Percentiles rank a stretch among this genome's conserved stretches.
Evolutionary conservation across 495 filamentous ascomycete genomes (phyloP).

Genomic region (Schizothecium vesticola): DNA sequence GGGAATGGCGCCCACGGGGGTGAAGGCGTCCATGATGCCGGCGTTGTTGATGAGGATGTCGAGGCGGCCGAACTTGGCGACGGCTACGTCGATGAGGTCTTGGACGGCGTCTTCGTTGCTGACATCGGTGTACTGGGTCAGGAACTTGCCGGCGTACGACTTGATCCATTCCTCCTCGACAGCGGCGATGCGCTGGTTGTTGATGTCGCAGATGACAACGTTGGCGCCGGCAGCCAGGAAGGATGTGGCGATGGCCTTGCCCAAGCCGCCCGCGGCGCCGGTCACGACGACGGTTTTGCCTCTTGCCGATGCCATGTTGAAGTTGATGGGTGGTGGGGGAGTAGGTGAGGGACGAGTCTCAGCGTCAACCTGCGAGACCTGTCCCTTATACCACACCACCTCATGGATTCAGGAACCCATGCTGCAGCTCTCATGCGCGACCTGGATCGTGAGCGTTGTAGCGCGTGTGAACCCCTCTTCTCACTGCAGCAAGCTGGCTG

Average conservation of each 20-base stretch:
- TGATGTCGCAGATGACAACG: constrained; percentile 43
- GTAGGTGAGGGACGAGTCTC: not conserved
- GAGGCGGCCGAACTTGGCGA: constrained; percentile 37
- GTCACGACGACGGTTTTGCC: constrained; percentile 42
- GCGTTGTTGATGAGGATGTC: constrained; percentile 51
- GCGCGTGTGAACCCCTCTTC: not conserved
- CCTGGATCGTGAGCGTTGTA: not conserved
- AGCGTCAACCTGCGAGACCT: not conserved
- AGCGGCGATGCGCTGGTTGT: constrained; percentile 34
- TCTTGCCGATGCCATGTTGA: constrained; percentile 19
- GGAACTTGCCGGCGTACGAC: constrained; percentile 23
- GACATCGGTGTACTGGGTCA: constrained; percentile 31
- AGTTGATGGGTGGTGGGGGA: too few relatives aligned
- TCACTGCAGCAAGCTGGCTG: not conserved
- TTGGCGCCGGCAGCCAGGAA: constrained; percentile 39
- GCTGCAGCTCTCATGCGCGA: not conserved
- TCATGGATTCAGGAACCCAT: not conserved
- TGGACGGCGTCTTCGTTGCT: constrained; percentile 33
- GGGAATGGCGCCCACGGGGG: constrained; percentile 47
- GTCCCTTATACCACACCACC: not conserved
- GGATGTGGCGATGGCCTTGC: constrained; percentile 34
- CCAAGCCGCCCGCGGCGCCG: constrained; percentile 39
- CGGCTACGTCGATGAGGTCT: constrained; percentile 28
- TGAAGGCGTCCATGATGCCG: constrained; percentile 49
- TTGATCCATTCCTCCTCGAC: constrained; percentile 26